Conservation (phyloP, 495 filamentous ascomycete species). For the Aspergillus panamensis region DNA sequence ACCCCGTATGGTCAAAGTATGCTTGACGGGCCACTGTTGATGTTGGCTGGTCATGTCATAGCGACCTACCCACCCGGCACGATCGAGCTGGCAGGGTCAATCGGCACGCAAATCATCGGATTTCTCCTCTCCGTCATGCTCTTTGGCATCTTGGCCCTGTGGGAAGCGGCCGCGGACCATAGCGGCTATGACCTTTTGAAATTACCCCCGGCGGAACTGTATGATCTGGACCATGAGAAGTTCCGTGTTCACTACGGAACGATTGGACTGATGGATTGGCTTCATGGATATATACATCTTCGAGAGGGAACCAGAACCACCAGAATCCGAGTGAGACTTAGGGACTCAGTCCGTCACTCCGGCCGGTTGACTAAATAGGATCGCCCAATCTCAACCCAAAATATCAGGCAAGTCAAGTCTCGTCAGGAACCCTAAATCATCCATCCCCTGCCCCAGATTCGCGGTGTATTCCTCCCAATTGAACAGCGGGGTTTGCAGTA, state of each 20-base stretch:
- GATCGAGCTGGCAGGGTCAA: slow-evolving; percentile 37
- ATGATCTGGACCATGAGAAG: slow-evolving; percentile 47
- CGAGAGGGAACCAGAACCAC: not conserved
- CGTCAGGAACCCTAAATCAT: slow-evolving; percentile 4
- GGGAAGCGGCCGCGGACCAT: slow-evolving; percentile 43
- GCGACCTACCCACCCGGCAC: slow-evolving; percentile 9
- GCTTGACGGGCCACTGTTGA: no score
- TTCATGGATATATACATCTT: slow-evolving; percentile 19
- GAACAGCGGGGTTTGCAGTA: not conserved
- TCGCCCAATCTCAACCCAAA: not conserved
- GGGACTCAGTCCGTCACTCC: not conserved
- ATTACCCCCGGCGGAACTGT: slow-evolving; percentile 30
- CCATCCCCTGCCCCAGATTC: not conserved
- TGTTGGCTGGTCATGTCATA: no score
- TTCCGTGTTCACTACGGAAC: slow-evolving; percentile 35
- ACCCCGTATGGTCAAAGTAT: no score
- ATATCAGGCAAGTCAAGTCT: slow-evolving; percentile 1
- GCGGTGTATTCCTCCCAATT: not conserved
- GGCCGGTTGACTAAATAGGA: not conserved
- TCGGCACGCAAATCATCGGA: slow-evolving; percentile 36
- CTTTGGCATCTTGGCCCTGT: slow-evolving; percentile 32
- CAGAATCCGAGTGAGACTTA: no score
- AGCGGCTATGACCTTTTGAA: slow-evolving; percentile 43
- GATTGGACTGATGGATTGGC: slow-evolving; percentile 33
- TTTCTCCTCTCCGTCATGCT: slow-evolving; percentile 44